A percentile compares a stretch with the other conserved stretches of the same genome.
These are phyloP conservation scores for Tilletia caries DNA, from an alignment of 1,284 basidiomycete genomes.

Conservation along the genomic window DNA sequence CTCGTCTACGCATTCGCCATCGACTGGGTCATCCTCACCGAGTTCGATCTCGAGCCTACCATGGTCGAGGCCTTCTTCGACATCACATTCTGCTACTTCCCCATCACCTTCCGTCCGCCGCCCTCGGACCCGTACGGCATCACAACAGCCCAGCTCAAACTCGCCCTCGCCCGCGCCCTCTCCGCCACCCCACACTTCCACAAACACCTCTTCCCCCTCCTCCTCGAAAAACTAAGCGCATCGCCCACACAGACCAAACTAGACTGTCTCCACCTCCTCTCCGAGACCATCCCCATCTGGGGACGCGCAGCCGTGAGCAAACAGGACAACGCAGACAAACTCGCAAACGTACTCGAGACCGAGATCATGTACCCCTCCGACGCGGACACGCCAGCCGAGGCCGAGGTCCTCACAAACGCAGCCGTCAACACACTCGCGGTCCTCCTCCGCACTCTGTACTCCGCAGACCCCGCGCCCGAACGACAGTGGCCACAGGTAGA, in stretches of 20 bases:
- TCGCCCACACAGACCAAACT: constrained; percentile 76
- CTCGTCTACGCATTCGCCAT: constrained; percentile 85
- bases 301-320: constrained; percentile 40
- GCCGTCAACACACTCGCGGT: constrained; percentile 27
- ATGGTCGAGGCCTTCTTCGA: constrained; percentile 79
- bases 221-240: constrained; percentile 86
- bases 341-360: constrained; percentile 47
- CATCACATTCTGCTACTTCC: constrained; percentile 96
- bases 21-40: constrained; percentile 74
- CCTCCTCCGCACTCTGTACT: constrained; percentile 42
- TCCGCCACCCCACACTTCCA: constrained; percentile 79
- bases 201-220: constrained; percentile 76
- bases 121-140: constrained; percentile 93
- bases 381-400: constrained; percentile 21
- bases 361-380: constrained; percentile 53
- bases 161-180: constrained; percentile 69
- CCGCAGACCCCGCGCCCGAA: constrained; percentile 11
- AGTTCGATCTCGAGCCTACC: constrained; percentile 72
- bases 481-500: constrained; percentile 24
- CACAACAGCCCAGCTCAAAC: constrained; percentile 78
- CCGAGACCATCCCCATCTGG: constrained; percentile 45
- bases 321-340: constrained; percentile 14
- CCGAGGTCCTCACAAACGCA: constrained; percentile 7
- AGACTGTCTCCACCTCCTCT: constrained; percentile 45
- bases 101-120: constrained; percentile 92